Evolutionary conservation across 2,329 filamentous ascomycete species (phyloP).

Genomic region (Xylariaceae sp.): DNA sequence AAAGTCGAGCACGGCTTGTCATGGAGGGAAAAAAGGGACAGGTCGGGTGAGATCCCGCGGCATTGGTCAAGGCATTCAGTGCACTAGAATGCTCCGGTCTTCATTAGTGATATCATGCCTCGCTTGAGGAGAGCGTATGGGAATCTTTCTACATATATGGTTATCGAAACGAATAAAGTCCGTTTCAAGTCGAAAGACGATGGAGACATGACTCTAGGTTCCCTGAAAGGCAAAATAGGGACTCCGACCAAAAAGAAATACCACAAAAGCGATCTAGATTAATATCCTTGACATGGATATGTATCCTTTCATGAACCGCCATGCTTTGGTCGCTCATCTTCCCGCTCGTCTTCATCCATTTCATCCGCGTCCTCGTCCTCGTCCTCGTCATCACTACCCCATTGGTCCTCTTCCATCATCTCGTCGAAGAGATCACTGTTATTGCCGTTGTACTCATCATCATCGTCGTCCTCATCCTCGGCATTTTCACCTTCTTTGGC

Average conservation of each 20-base stretch:
- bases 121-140: not conserved
- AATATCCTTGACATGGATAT: conserved; percentile 8
- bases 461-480: conserved; percentile 34
- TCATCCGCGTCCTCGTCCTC: conserved; percentile 46
- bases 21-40: too few relatives aligned
- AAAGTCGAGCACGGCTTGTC: too few relatives aligned
- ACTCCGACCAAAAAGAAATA: not conserved
- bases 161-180: not conserved
- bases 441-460: conserved; percentile 38
- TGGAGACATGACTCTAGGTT: not conserved
- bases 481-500: conserved; percentile 33
- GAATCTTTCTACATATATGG: not conserved
- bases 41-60: not conserved
- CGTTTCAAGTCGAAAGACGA: not conserved
- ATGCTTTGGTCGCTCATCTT: conserved; percentile 40
- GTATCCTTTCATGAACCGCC: conserved; percentile 21
- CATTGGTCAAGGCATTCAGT: not conserved
- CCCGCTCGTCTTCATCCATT: conserved; percentile 48
- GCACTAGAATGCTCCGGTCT: not conserved
- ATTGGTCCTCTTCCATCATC: conserved; percentile 45
- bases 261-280: not conserved
- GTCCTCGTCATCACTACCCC: conserved; percentile 48
- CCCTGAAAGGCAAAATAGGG: not conserved
- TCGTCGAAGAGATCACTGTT: conserved; percentile 35
- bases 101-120: not conserved